Base-by-base conservation (phyloP, 2,329 filamentous ascomycete genomes). In the Colletotrichum camelliae region DNA sequence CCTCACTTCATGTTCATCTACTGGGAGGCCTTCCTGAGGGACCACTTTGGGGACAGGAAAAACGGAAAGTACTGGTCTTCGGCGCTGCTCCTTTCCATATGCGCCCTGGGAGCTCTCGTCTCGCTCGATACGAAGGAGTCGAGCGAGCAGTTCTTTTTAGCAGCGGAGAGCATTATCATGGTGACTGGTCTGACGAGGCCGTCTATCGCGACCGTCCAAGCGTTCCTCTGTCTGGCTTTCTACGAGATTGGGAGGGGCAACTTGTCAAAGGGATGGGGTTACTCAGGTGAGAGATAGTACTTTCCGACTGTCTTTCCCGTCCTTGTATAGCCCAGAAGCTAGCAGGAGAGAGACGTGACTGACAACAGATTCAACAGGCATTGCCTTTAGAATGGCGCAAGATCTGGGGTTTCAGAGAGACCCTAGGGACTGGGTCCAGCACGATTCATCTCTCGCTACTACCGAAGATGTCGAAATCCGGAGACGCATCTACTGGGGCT, bases 1-100 rank as follows among this genome's bases (percentile, higher is more conserved):
- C 80, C 81, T 6, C 78, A 82, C n/a, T 82, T 82, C 76, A 81
- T 82, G 79, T 82, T 82, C 58, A 79, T 82, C 3, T 82, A 82
- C 33, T 79, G 81, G 1, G 81, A 82, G 27, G 80, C 79, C 0
- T 82, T 82, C n/a, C 58, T 76, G 6, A 18, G 73, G 21, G 69
- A 75, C 12, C 78, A 82, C 29, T 79, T 80, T 29, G 73, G 77
- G 7, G 67, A 77, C 21, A 66, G 74, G 0, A 43, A 67, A 1
- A 52, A 60, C 9, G 66, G 65, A 5, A 82, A 79, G 58, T 82
- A 82, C 67, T 82, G 81, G 81, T 82, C 81, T 1, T 72, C 74
- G 2, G 72, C 79, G 0, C 35, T 82, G 2, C 43, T 82, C 0
- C 72, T 81, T 1, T 76, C 79, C 1, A 75, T 82, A 3, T 81